These are phyloP conservation scores for Aspergillus fumigatus DNA, from an alignment of 2,329 filamentous ascomycete species.

Conservation along the genomic window DNA sequence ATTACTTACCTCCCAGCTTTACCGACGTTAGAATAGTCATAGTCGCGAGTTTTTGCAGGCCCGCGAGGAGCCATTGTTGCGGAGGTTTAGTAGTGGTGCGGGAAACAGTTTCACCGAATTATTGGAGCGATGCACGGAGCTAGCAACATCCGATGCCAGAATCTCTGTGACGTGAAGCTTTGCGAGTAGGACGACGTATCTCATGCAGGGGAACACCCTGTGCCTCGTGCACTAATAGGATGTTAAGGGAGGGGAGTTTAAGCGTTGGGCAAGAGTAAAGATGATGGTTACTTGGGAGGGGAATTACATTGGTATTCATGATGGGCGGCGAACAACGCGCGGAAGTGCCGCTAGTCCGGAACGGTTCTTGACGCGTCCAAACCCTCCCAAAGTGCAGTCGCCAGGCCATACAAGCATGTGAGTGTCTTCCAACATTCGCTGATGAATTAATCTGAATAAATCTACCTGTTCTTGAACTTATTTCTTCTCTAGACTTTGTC, in stretches of 20 bases:
- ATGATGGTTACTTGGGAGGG: slow-evolving; percentile 11
- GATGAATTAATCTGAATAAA: slow-evolving; percentile 4
- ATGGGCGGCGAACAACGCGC: slow-evolving; percentile 19
- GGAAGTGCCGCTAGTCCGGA: slow-evolving; percentile 31
- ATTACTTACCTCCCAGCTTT: slow-evolving; percentile 42
- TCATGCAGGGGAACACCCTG: neutral
- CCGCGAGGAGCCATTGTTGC: slow-evolving; percentile 36
- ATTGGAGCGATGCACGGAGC: neutral
- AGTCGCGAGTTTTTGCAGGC: slow-evolving; percentile 40
- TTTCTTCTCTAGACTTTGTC: neutral
- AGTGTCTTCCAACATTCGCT: neutral
- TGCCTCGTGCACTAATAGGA: neutral
- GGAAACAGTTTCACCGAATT: neutral
- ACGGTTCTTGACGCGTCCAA: slow-evolving; percentile 30
- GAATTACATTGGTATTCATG: slow-evolving; percentile 16
- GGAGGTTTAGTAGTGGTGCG: slow-evolving; percentile 10
- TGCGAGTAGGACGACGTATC: neutral
- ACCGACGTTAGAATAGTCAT: slow-evolving; percentile 46
- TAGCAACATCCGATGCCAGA: neutral
- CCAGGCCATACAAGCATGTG: neutral
- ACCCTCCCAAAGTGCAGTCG: neutral
- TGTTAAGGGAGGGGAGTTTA: slow-evolving; percentile 2
- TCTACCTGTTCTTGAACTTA: slow-evolving; percentile 1
- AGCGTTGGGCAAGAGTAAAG: slow-evolving; percentile 15
- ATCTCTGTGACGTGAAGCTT: neutral